A percentile compares a stretch with the other conserved stretches of the same genome.
Evolutionary conservation across 495 filamentous ascomycete species (phyloP).

Genomic region (Hyaloscypha variabilis): DNA sequence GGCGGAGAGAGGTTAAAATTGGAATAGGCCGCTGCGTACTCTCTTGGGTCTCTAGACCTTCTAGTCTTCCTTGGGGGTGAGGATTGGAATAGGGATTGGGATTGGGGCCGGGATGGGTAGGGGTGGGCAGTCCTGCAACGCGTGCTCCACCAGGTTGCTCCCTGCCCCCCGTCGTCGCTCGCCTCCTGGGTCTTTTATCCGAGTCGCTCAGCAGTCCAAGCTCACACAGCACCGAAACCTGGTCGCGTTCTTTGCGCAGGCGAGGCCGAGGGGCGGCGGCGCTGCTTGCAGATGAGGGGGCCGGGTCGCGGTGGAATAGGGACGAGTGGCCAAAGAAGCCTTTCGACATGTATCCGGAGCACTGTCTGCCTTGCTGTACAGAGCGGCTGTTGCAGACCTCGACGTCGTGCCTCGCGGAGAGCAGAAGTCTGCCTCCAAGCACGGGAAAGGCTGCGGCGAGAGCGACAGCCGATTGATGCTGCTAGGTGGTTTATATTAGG

Average conservation of each 20-base stretch:
- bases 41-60: conserved; percentile 19
- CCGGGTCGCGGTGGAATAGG: neutral
- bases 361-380: no score
- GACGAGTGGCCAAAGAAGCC: conserved; percentile 2
- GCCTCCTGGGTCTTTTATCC: conserved; percentile 29
- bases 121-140: conserved; percentile 26
- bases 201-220: conserved; percentile 31
- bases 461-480: neutral
- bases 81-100: neutral
- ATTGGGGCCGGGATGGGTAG: neutral
- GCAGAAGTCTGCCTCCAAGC: neutral
- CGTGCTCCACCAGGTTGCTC: conserved; percentile 25
- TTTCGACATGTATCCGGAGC: conserved; percentile 6
- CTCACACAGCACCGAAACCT: conserved; percentile 32
- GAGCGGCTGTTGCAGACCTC: conserved; percentile 9
- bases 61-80: neutral
- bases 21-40: conserved; percentile 26
- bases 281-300: neutral
- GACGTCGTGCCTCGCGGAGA: neutral
- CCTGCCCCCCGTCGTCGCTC: conserved; percentile 27
- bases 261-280: neutral
- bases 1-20: conserved; percentile 20
- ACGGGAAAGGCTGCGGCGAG: neutral
- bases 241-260: conserved; percentile 19
- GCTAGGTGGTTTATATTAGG: neutral